A percentile compares a stretch with the other conserved stretches of the same genome.
Conservation (phyloP, 805 yeast genomes). For the Jamesozyma hellenica region DNA sequence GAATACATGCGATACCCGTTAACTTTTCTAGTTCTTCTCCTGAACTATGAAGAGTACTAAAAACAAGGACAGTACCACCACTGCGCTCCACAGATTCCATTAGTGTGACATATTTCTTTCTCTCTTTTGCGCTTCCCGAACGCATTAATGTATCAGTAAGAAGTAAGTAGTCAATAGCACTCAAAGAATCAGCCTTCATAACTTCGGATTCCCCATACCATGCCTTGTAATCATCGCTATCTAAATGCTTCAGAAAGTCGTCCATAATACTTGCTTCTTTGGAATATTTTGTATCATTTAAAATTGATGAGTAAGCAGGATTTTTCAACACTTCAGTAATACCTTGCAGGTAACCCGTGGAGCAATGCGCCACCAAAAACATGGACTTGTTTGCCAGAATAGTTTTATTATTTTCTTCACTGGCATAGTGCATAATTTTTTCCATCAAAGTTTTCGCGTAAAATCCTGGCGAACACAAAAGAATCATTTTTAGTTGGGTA, state of each 20-base stretch:
- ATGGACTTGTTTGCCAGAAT: constrained; percentile 52
- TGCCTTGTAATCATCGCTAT: constrained; percentile 73
- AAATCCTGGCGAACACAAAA: constrained; percentile 88
- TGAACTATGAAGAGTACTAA: constrained; percentile 77
- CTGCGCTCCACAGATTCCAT: constrained; percentile 54
- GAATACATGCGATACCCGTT: constrained; percentile 83
- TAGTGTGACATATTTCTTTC: constrained; percentile 60
- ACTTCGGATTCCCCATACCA: constrained; percentile 89
- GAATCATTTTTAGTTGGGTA: constrained; percentile 58
- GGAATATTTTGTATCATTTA: constrained; percentile 76
- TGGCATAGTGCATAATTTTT: constrained; percentile 47
- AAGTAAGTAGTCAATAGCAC: constrained; percentile 66
- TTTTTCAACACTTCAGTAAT: constrained; percentile 74
- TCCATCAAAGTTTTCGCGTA: constrained; percentile 55
- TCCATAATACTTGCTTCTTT: constrained; percentile 64
- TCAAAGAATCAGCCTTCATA: constrained; percentile 58
- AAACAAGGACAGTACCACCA: constrained; percentile 72
- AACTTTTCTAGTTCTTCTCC: constrained; percentile 84
- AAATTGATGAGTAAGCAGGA: constrained; percentile 51
- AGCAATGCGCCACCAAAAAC: constrained; percentile 71
- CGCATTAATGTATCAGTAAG: constrained; percentile 75
- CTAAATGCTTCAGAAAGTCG: constrained; percentile 62
- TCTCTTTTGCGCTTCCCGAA: constrained; percentile 55
- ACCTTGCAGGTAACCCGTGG: constrained; percentile 89
- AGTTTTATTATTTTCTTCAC: constrained; percentile 46